Evolutionary conservation across 179 eudicot species (phyloP), one percentile per base, ranked within the genome.

Genomic region (Beta corolliflora): DNA sequence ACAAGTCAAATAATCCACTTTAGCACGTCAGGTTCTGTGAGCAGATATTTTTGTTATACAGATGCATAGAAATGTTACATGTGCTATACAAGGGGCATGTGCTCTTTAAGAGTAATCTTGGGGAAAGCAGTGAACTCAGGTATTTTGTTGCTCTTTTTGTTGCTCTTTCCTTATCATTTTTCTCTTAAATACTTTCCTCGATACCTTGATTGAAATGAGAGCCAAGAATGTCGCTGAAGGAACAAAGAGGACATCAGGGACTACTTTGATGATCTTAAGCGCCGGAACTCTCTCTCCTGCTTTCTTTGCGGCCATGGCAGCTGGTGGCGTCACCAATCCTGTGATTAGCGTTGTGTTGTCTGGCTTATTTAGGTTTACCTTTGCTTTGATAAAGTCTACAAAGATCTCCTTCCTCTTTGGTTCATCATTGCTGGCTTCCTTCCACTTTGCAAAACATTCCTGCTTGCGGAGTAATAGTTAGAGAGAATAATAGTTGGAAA

Each of bases 261-360:
- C 84, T 73, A 80, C 71, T 83, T 92, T 94, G 83, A 94, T 88
- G 55, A 95, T 72, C 45, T 80, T 89, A 8, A 95, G 90, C 73
- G 93, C 97, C 0, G 99, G 91, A 9, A 94, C 79, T 23, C 80
- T 87, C 76, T 94, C 98, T 18, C 94, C 97, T 10, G 95, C 95
- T 81, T 89, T 91, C 86, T 95, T 95, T 14, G 88, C 99, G 25
- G 82, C 94, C 97, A 95, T 95, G 73, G 99, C 97, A 23, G 86
- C 97, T 23, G 99, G 94, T 15, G 98, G 99, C 4, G 97, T 92
- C 75, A 95, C 88, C 76, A 95, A 65, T 54, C 99, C 99, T 9
- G 97, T 85, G 55, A 92, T 83, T 66, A 95, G 81, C 50, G 94
- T 89, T 3, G 85, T 19, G 56, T 90, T 80, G 59, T 95, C 97